Evolutionary conservation across 2,329 filamentous ascomycete species (phyloP).

Genomic region (Cercospora beticola): DNA sequence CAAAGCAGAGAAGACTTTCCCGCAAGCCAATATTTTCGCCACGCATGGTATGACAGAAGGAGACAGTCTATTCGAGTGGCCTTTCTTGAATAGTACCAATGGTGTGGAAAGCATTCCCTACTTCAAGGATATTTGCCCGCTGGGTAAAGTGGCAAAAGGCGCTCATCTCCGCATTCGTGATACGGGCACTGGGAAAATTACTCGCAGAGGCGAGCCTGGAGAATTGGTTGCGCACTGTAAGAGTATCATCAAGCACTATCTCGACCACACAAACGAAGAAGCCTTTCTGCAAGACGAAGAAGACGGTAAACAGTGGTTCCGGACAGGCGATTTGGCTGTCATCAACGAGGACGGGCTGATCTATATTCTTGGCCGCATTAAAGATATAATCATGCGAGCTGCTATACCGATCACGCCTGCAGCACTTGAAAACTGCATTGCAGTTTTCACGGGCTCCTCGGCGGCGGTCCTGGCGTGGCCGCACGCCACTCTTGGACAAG

Average conservation of each 20-base stretch:
- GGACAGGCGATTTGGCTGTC: slow-evolving; percentile 31
- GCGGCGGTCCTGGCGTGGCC: slow-evolving; percentile 23
- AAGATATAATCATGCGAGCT: slow-evolving; percentile 31
- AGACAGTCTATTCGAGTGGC: slow-evolving; percentile 24
- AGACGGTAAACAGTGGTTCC: slow-evolving; percentile 26
- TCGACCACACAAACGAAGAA: slow-evolving; percentile 21
- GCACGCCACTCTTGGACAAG: slow-evolving; percentile 23
- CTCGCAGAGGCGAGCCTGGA: slow-evolving; percentile 19
- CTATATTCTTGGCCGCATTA: slow-evolving; percentile 30
- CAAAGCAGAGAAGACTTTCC: slow-evolving; percentile 16
- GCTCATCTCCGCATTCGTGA: slow-evolving; percentile 22
- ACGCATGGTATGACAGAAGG: slow-evolving; percentile 27
- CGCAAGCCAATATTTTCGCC: slow-evolving; percentile 11
- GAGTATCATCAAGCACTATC: slow-evolving; percentile 24
- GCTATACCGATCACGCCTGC: slow-evolving; percentile 28
- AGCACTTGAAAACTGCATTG: slow-evolving; percentile 29
- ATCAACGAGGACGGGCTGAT: slow-evolving; percentile 23
- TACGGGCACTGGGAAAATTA: slow-evolving; percentile 10
- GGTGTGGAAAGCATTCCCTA: slow-evolving; percentile 17
- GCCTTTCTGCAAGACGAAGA: slow-evolving; percentile 22
- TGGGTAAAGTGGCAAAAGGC: slow-evolving; percentile 18
- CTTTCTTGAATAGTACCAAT: slow-evolving; percentile 2
- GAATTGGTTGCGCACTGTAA: slow-evolving; percentile 21
- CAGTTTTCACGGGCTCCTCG: slow-evolving; percentile 20
- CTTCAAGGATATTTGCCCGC: slow-evolving; percentile 20